phyloP scores from a whole-genome alignment of 176 grass and related monocot genomes.

The Elymus sibiricus region DNA sequence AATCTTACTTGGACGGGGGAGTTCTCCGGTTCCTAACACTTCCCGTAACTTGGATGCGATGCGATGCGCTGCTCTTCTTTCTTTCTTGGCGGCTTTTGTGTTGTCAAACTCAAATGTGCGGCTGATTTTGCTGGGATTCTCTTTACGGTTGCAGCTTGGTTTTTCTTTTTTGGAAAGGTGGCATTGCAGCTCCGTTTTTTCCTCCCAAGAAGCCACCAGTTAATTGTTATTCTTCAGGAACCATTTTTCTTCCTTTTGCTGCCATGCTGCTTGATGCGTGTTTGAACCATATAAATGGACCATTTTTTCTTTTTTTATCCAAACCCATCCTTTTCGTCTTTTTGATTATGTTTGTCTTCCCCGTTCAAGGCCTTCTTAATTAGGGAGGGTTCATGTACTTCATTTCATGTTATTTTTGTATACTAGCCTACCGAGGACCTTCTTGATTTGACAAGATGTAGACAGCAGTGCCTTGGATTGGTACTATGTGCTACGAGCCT shows the following conservation, averaged over 20 bases:
- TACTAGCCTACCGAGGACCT: not conserved
- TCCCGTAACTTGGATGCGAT: not conserved
- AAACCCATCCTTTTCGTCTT: not conserved
- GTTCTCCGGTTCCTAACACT: not conserved
- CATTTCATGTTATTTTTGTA: not conserved
- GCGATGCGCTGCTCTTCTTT: not conserved
- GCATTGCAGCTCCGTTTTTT: not conserved
- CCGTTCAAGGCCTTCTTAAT: not conserved
- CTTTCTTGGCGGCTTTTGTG: constrained; percentile 6
- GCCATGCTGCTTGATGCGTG: not conserved
- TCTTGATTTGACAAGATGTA: constrained; percentile 6
- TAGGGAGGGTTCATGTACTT: not conserved
- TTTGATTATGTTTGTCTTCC: not conserved
- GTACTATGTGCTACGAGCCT: not conserved
- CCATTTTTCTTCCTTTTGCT: not conserved
- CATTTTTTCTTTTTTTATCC: not conserved
- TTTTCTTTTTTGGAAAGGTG: not conserved
- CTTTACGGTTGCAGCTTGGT: not conserved
- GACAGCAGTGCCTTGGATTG: not conserved
- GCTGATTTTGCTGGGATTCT: not conserved
- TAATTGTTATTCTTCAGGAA: not conserved
- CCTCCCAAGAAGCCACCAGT: not conserved
- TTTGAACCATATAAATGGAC: not conserved
- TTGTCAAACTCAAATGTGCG: constrained; percentile 10
- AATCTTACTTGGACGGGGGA: not conserved